Conservation (phyloP, 331 rosid species). For the Quercus tomentella region DNA sequence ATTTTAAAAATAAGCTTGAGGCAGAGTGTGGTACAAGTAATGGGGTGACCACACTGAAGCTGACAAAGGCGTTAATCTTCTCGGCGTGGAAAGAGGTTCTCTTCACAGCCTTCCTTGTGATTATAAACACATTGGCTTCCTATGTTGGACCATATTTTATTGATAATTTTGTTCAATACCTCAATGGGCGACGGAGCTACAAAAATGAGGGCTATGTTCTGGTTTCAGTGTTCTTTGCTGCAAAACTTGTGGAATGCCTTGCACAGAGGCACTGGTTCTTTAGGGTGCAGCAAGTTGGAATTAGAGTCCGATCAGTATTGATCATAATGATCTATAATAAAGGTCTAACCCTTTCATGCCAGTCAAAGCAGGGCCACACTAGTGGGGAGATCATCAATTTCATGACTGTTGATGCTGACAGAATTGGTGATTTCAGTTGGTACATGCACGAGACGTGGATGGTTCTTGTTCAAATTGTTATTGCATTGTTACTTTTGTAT, state of each 20-base stretch:
- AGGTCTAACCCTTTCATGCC: conserved; percentile 45
- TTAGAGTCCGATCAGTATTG: conserved; percentile 32
- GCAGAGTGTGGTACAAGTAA: conserved; percentile 24
- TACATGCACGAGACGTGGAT: conserved; percentile 40
- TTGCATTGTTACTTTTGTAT: conserved; percentile 43
- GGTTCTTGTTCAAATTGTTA: conserved; percentile 33
- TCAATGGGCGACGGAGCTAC: conserved; percentile 34
- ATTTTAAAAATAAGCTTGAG: conserved; percentile 28
- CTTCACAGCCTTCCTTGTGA: conserved; percentile 11
- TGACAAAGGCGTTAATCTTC: conserved; percentile 36
- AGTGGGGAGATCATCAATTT: conserved; percentile 57
- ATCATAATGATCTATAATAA: conserved; percentile 40
- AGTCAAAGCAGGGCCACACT: conserved; percentile 45
- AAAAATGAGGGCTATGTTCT: conserved; percentile 42
- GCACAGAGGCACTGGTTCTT: conserved; percentile 42
- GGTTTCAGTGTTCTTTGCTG: conserved; percentile 36
- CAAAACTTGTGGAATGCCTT: conserved; percentile 47
- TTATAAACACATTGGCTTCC: conserved; percentile 27
- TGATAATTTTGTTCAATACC: conserved; percentile 47
- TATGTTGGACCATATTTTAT: conserved; percentile 53
- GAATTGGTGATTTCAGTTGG: conserved; percentile 42
- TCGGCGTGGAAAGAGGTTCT: conserved; percentile 38
- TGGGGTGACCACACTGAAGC: conserved; percentile 28
- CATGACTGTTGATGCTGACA: conserved; percentile 52
- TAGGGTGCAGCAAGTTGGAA: conserved; percentile 31